Evolutionary conservation across 352 stramenopile genomes (phyloP).

Genomic region (Phytophthora idaei): DNA sequence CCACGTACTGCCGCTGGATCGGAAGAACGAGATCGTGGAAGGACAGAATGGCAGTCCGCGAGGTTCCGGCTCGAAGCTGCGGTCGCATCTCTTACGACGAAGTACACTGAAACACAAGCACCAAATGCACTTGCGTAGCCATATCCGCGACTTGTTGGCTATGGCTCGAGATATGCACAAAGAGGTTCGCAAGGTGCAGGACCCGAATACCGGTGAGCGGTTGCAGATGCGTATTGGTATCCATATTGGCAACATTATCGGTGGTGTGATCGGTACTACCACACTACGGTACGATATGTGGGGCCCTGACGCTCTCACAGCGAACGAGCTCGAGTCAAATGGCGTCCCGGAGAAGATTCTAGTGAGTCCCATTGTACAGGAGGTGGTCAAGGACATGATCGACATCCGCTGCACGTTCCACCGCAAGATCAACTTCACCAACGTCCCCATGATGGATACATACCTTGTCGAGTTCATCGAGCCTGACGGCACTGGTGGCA

Average conservation of each 20-base stretch:
- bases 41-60: slow-evolving; percentile 3
- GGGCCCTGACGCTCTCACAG: slow-evolving; percentile 81
- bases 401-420: slow-evolving; percentile 86
- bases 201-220: slow-evolving; percentile 83
- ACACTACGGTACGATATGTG: slow-evolving; percentile 92
- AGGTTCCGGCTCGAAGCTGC: slow-evolving; percentile 18
- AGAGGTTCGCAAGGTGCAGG: slow-evolving; percentile 80
- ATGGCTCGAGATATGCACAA: slow-evolving; percentile 91
- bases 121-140: slow-evolving; percentile 80
- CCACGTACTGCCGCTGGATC: slow-evolving; percentile 55
- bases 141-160: slow-evolving; percentile 78
- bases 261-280: slow-evolving; percentile 84
- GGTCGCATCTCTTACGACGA: slow-evolving; percentile 39
- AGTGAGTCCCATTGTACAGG: slow-evolving; percentile 79
- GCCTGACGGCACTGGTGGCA: slow-evolving; percentile 26
- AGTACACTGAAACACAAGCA: slow-evolving; percentile 85
- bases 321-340: slow-evolving; percentile 89
- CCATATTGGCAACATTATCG: slow-evolving; percentile 89
- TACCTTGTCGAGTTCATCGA: slow-evolving; percentile 86
- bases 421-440: slow-evolving; percentile 84
- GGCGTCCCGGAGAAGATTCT: slow-evolving; percentile 81
- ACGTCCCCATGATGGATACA: slow-evolving; percentile 83
- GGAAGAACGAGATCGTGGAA: slow-evolving; percentile 18
- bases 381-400: slow-evolving; percentile 84
- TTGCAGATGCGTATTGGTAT: slow-evolving; percentile 90